phyloP scores from a whole-genome alignment of 2,329 filamentous ascomycete genomes.

The Phialocephala sp. region DNA sequence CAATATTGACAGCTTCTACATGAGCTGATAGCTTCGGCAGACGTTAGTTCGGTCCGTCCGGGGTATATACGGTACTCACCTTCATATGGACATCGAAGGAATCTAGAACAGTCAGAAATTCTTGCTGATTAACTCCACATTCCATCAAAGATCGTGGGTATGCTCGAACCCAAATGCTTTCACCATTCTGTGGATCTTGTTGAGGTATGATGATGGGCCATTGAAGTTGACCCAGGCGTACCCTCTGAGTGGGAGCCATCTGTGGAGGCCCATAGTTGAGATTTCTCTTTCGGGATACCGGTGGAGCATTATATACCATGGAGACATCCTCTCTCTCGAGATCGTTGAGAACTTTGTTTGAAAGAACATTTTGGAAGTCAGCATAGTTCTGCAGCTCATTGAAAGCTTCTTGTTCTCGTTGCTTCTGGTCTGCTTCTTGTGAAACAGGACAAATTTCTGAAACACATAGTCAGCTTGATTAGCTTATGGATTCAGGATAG shows the following conservation, averaged over 20 bases:
- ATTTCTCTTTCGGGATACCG: neutral
- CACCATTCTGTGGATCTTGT: conserved; percentile 51
- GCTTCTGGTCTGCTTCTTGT: neutral
- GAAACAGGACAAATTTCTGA: conserved; percentile 12
- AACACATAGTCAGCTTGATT: neutral
- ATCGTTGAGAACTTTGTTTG: conserved; percentile 24
- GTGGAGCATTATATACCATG: neutral
- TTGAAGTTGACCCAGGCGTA: conserved; percentile 33
- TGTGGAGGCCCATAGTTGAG: neutral
- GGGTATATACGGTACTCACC: neutral
- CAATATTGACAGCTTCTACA: conserved; percentile 50
- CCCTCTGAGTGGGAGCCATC: neutral
- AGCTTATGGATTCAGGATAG: neutral
- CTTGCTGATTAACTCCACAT: conserved; percentile 52
- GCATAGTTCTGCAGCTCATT: conserved; percentile 28
- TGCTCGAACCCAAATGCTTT: conserved; percentile 55
- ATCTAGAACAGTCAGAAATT: conserved; percentile 48
- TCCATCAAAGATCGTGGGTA: conserved; percentile 54
- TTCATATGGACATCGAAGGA: conserved; percentile 21
- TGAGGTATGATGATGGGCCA: conserved; percentile 58
- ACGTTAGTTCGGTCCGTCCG: conserved; percentile 18
- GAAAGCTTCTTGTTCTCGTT: conserved; percentile 24
- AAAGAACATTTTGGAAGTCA: conserved; percentile 27
- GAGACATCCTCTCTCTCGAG: conserved; percentile 10
- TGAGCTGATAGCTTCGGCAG: conserved; percentile 37